Evolutionary conservation across 345 rosid species (phyloP).

Genomic region (Syzygium jambos): DNA sequence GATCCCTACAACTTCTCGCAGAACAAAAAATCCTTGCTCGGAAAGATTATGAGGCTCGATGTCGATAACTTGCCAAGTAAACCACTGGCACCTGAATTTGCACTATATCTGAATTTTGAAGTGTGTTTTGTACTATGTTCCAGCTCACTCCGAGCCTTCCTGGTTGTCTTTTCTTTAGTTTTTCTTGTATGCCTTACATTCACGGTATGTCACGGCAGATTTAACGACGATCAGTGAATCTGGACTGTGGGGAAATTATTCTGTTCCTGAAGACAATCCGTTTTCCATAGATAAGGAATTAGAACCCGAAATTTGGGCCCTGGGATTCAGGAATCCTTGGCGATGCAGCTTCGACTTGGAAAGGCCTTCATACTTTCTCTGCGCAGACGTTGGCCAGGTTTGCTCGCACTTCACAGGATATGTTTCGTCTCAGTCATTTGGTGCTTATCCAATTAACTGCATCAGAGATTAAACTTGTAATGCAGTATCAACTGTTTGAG

Average conservation of each 20-base stretch:
- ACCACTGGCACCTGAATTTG: constrained; percentile 1
- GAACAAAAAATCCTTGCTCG: constrained; percentile 90
- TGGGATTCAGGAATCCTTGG: constrained; percentile 62
- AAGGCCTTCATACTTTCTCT: constrained; percentile 53
- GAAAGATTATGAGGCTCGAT: constrained; percentile 88
- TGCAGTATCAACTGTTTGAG: not conserved
- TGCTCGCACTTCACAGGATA: not conserved
- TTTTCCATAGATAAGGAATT: constrained; percentile 31
- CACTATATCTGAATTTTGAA: not conserved
- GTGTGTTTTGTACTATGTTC: not conserved
- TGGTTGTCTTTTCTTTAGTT: not conserved
- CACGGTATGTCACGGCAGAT: not conserved
- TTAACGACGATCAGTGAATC: not conserved
- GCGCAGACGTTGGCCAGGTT: constrained; percentile 94
- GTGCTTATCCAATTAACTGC: not conserved
- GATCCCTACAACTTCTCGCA: constrained; percentile 91
- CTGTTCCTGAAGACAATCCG: constrained; percentile 63
- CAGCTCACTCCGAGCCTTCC: not conserved
- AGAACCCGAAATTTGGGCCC: constrained; percentile 52
- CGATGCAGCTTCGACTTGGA: constrained; percentile 55
- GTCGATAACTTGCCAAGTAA: constrained; percentile 70
- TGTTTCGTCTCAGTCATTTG: not conserved
- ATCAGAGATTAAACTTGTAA: not conserved
- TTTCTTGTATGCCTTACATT: not conserved
- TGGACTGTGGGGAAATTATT: constrained; percentile 60